phyloP scores from a whole-genome alignment of 2,329 filamentous ascomycete species.

The Incumbomyces delicatus region DNA sequence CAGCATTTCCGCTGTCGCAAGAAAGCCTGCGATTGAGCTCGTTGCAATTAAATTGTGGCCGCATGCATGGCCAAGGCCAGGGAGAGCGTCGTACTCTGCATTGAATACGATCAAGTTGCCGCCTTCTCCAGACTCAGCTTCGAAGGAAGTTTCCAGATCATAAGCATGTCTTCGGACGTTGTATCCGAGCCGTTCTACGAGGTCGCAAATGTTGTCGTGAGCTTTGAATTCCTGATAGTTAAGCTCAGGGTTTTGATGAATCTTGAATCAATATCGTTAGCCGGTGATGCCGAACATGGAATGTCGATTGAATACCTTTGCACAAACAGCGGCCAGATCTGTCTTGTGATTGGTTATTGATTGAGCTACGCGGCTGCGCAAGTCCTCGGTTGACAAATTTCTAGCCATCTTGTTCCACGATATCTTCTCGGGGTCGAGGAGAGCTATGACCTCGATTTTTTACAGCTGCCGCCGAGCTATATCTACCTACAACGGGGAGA shows the following conservation, averaged over 20 bases:
- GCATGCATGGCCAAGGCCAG: constrained; percentile 32
- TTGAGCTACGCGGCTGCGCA: no score
- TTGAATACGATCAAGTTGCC: constrained; percentile 30
- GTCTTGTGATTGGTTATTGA: no score
- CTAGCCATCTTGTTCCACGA: no score
- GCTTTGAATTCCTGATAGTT: constrained; percentile 44
- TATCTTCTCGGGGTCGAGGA: no score
- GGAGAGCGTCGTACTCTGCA: constrained; percentile 36
- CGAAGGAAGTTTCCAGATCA: constrained; percentile 44
- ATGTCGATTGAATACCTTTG: no score
- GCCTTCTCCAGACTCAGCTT: constrained; percentile 34
- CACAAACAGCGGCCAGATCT: no score
- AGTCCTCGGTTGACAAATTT: no score
- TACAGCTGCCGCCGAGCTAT: no score
- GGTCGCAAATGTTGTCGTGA: constrained; percentile 41
- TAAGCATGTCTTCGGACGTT: constrained; percentile 41
- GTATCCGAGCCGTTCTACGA: constrained; percentile 38
- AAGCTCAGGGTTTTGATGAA: constrained; percentile 42
- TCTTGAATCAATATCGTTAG: constrained; percentile 12
- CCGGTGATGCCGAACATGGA: no score
- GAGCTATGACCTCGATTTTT: no score
- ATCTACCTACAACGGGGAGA: no score
- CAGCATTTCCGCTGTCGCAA: constrained; percentile 26
- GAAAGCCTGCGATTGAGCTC: constrained; percentile 27
- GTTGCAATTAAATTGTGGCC: constrained; percentile 33